Conservation (phyloP, 139 green algal species). For the Axilococcus clingmanii region DNA sequence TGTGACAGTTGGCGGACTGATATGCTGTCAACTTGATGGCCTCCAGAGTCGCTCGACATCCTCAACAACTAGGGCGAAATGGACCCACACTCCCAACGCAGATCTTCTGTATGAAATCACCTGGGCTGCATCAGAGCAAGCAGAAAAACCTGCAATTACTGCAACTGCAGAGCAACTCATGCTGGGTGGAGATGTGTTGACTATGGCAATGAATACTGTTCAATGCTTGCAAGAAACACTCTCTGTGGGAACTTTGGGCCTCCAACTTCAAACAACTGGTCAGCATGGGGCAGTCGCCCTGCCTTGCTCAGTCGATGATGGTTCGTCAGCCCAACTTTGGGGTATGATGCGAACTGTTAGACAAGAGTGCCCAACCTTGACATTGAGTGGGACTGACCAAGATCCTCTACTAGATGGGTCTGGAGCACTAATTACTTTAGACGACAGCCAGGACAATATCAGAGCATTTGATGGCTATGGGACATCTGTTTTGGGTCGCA, state of each 20-base stretch:
- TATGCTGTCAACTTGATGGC: slow-evolving; percentile 11
- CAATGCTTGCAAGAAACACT: not conserved
- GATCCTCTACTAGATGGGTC: not conserved
- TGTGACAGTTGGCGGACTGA: not conserved
- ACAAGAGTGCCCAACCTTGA: slow-evolving; percentile 7
- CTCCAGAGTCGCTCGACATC: slow-evolving; percentile 7
- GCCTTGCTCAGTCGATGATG: not conserved
- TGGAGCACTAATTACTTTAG: not conserved
- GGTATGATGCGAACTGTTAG: slow-evolving; percentile 11
- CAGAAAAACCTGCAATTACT: not conserved
- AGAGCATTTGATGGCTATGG: slow-evolving; percentile 14
- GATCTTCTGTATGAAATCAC: slow-evolving; percentile 13
- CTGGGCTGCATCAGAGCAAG: slow-evolving; percentile 1
- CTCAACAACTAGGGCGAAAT: not conserved
- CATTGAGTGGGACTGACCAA: not conserved
- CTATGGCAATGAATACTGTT: not conserved
- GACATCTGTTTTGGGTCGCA: not conserved
- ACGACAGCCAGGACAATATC: not conserved
- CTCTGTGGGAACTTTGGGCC: not conserved
- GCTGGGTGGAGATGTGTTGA: not conserved
- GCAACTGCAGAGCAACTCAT: not conserved
- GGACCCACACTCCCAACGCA: not conserved
- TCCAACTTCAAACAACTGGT: not conserved
- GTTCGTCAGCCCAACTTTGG: slow-evolving; percentile 8
- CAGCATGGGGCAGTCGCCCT: not conserved